phyloP scores from a whole-genome alignment of 768 basidiomycete genomes.

The Lyophyllum atratum region DNA sequence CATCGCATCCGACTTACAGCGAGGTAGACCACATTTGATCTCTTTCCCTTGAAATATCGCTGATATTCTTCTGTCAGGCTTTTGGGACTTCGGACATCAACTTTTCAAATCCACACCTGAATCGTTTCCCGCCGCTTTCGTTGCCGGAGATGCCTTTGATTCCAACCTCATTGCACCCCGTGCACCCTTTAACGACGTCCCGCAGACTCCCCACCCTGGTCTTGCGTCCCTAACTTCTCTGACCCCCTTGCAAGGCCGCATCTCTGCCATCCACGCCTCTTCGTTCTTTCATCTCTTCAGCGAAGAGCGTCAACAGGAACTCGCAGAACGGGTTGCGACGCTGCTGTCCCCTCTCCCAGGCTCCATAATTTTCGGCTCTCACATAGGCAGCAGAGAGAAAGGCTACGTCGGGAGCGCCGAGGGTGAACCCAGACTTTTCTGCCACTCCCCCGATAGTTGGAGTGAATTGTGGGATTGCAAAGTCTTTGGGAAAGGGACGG shows the following conservation, averaged over 20 bases:
- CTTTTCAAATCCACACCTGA: constrained; percentile 47
- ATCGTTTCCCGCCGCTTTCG: constrained; percentile 49
- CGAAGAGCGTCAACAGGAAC: constrained; percentile 35
- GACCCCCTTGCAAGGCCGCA: constrained; percentile 44
- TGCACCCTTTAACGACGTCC: constrained; percentile 20
- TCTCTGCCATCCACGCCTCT: constrained; percentile 51
- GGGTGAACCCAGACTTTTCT: constrained; percentile 25
- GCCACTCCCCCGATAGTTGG: constrained; percentile 40
- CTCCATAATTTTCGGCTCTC: constrained; percentile 47
- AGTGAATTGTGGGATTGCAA: constrained; percentile 34
- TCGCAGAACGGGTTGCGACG: constrained; percentile 42
- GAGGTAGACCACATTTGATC: constrained; percentile 18
- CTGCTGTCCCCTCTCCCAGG: constrained; percentile 45
- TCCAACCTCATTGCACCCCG: constrained; percentile 32
- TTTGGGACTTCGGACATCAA: constrained; percentile 57
- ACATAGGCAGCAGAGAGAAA: constrained; percentile 33
- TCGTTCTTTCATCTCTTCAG: constrained; percentile 57
- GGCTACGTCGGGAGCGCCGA: constrained; percentile 17
- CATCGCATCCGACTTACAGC: constrained; percentile 31
- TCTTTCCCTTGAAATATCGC: background rate
- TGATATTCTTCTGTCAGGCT: constrained; percentile 30
- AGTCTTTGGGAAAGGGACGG: constrained; percentile 32
- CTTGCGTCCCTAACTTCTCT: constrained; percentile 39
- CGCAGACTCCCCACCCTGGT: constrained; percentile 20
- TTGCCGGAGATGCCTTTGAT: constrained; percentile 52